Evolutionary conservation across 208 protist species (phyloP).

Genomic region (Porcisia hertigi): DNA sequence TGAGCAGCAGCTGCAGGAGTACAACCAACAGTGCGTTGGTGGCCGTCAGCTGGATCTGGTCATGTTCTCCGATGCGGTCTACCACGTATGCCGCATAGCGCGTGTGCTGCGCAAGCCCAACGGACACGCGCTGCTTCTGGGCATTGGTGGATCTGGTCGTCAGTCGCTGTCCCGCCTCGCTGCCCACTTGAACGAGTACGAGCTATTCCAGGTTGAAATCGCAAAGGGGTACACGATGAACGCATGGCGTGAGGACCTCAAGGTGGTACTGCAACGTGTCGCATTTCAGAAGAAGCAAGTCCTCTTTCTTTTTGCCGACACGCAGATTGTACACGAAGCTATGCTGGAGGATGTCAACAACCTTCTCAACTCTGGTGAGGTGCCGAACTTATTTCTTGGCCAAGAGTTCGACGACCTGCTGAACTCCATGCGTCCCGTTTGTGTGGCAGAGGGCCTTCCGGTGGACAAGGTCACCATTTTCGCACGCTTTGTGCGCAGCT

Average conservation of each 20-base stretch:
- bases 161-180: constrained; percentile 96
- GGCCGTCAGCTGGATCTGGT: constrained; percentile 95
- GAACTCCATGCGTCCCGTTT: constrained; percentile 93
- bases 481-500: constrained; percentile 92
- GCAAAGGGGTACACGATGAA: constrained; percentile 96
- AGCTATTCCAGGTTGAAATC: constrained; percentile 96
- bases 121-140: constrained; percentile 97
- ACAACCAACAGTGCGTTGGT: constrained; percentile 84
- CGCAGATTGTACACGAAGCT: constrained; percentile 96
- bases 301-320: constrained; percentile 98
- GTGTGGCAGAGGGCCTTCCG: constrained; percentile 87
- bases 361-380: constrained; percentile 97
- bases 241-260: constrained; percentile 97
- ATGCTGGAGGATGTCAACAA: constrained; percentile 99
- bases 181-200: constrained; percentile 94
- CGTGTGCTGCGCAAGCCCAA: constrained; percentile 95
- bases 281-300: constrained; percentile 95
- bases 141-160: constrained; percentile 97
- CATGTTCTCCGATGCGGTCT: constrained; percentile 97
- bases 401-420: constrained; percentile 95
- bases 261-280: constrained; percentile 88
- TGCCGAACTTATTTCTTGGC: constrained; percentile 96
- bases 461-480: constrained; percentile 96
- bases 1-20: constrained; percentile 92
- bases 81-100: constrained; percentile 96